Conservation (phyloP, 2,329 filamentous ascomycete species). For the Zymoseptoria passerinii region DNA sequence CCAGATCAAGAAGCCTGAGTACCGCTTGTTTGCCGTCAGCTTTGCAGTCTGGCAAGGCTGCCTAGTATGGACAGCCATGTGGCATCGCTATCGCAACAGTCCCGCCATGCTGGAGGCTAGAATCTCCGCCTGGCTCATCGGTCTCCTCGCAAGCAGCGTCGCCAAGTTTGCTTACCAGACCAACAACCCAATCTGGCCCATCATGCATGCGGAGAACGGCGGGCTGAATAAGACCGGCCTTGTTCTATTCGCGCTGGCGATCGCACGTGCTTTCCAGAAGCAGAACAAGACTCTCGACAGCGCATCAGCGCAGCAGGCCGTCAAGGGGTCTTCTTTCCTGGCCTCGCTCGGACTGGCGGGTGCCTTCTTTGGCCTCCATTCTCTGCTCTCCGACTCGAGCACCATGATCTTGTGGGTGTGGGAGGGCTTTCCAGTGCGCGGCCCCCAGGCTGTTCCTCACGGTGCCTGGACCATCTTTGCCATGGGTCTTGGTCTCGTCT, state of each 20-base stretch:
- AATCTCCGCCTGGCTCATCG: constrained; percentile 70
- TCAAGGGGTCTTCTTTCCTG: constrained; percentile 60
- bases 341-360: constrained; percentile 73
- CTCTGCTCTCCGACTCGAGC: constrained; percentile 88
- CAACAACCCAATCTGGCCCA: constrained; percentile 95
- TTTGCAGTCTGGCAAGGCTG: constrained; percentile 75
- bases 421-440: constrained; percentile 88
- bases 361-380: constrained; percentile 82
- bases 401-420: constrained; percentile 99
- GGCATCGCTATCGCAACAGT: constrained; percentile 69
- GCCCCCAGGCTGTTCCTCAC: constrained; percentile 81
- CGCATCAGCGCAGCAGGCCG: constrained; percentile 44
- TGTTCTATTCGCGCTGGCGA: constrained; percentile 64
- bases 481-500: constrained; percentile 73
- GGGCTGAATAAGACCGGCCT: constrained; percentile 86
- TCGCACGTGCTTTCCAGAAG: constrained; percentile 64
- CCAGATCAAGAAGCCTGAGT: constrained; percentile 60
- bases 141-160: constrained; percentile 75
- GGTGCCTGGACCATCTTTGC: constrained; percentile 76
- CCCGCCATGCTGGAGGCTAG: constrained; percentile 70
- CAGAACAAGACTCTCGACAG: constrained; percentile 42
- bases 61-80: constrained; percentile 74
- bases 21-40: constrained; percentile 70
- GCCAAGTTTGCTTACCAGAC: constrained; percentile 90
- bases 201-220: constrained; percentile 81